These are phyloP conservation scores for Diaporthe longicolla DNA, from an alignment of 2,329 filamentous ascomycete genomes.

Conservation along the genomic window DNA sequence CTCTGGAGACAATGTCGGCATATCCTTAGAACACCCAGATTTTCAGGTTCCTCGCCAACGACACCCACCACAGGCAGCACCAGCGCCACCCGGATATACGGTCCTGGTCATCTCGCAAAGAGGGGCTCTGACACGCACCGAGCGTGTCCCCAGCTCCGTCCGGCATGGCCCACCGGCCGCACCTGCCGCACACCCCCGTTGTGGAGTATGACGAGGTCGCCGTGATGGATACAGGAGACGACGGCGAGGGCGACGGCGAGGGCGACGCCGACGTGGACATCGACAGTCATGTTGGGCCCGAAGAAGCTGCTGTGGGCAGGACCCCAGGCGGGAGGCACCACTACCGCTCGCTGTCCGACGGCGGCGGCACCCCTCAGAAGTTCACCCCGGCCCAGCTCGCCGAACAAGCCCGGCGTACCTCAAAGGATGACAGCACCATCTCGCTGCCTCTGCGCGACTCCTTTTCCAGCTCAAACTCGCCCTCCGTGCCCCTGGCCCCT, in stretches of 20 bases:
- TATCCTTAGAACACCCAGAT: not conserved
- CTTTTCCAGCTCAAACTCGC: conserved; percentile 50
- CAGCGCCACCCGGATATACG: not conserved
- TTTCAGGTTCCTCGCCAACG: not conserved
- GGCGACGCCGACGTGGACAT: not conserved
- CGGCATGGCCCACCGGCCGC: conserved; percentile 37
- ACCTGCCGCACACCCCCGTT: conserved; percentile 36
- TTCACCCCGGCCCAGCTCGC: conserved; percentile 71
- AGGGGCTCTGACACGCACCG: conserved; percentile 27
- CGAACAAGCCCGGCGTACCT: conserved; percentile 67
- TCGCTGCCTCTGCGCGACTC: conserved; percentile 49
- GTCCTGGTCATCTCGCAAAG: not conserved
- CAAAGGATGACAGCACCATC: conserved; percentile 77
- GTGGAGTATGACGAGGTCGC: conserved; percentile 47
- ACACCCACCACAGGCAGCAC: not conserved
- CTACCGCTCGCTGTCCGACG: conserved; percentile 76
- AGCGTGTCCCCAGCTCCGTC: not conserved
- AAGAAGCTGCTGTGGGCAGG: conserved; percentile 42
- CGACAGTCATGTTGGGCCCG: conserved; percentile 3
- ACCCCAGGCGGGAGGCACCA: conserved; percentile 62
- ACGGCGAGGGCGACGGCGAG: conserved; percentile 35
- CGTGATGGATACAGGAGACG: conserved; percentile 43
- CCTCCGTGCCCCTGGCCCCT: conserved; percentile 50
- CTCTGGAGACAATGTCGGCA: not conserved
- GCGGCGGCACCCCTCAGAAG: conserved; percentile 67